Base-by-base conservation (phyloP, 225 moss, liverwort and hornwort species). In the Physcomitrium patens region DNA sequence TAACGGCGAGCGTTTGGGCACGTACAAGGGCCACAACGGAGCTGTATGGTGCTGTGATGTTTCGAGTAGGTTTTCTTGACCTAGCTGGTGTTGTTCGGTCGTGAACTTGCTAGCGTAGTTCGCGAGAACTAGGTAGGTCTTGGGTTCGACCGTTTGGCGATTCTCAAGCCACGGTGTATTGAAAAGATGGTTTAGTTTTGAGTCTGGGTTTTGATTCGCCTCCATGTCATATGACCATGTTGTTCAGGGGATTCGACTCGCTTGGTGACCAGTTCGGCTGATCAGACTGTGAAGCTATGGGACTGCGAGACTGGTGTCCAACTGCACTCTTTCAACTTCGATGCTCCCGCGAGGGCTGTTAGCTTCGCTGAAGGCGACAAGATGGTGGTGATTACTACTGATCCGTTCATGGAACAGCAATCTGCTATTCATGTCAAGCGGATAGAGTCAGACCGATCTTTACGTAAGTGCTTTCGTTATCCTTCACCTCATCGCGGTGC, bases 1-100 rank as follows among this genome's bases (percentile, higher is more conserved):
- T 67, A 95, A 95, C 48, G 95, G 95, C 75, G 95, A 93, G 76
- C 86, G 92, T 51, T 68, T 95, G 73, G 95, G 95, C 52, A 95
- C 92, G 1, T 95, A 92, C 71, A 80, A 84, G 9, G 92, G 95
- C 51, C 95, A 95, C 85, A 95, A 95, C 20, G 95, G 95, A 66
- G 95, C 95, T 18, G 92, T 95, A 16, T 95, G 92, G 95, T 92
- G 92, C 63, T 95, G 95, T 48, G 94, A 95, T 76, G 82, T 95
- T 41, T 95, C 95, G 31, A 76, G 89, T 89, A 78, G 64, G 78
- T 59, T 8, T 52, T 37, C 31, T 37, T 37, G 2, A 37, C 55
- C 8, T 18, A 3, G 55, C 14, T 56, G 5, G 14, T 56, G 55
- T 46, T 44, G 13, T 10, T 73, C 14, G 19, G 9, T 50, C 18